Conservation (phyloP, 2,329 filamentous ascomycete genomes). For the Sordariomycetes sp. region DNA sequence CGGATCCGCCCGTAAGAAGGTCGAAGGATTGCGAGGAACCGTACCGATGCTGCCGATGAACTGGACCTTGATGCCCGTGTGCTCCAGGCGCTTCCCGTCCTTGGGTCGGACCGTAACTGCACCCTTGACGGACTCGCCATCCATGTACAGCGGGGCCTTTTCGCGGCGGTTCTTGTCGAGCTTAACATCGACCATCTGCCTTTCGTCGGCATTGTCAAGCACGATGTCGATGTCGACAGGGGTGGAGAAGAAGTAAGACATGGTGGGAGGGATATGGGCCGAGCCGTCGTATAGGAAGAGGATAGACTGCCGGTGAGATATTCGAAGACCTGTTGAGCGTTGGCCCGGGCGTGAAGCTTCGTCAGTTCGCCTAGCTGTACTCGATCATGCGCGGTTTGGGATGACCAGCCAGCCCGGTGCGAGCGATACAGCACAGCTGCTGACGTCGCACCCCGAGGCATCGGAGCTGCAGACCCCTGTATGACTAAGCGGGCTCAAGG, state of each 20-base stretch:
- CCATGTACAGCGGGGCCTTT: constrained; percentile 93
- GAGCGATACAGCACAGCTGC: too few species aligned
- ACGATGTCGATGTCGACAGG: constrained; percentile 98
- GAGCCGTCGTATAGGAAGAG: not conserved
- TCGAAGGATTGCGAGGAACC: constrained; percentile 7
- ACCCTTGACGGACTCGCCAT: constrained; percentile 96
- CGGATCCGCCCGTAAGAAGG: not conserved
- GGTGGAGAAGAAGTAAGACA: constrained; percentile 98
- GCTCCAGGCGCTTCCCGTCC: constrained; percentile 94
- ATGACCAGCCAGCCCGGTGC: not conserved
- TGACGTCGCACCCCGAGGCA: not conserved
- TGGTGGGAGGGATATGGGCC: constrained; percentile 21
- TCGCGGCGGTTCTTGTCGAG: constrained; percentile 96
- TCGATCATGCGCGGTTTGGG: not conserved
- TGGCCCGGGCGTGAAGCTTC: not conserved
- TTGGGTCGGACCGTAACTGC: constrained; percentile 91
- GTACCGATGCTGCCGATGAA: constrained; percentile 96
- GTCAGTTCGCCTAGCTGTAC: not conserved
- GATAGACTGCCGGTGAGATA: not conserved
- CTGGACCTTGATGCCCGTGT: constrained; percentile 98
- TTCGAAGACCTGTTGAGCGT: not conserved
- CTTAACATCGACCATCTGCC: constrained; percentile 93
- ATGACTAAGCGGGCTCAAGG: not conserved
- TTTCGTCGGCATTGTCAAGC: constrained; percentile 87
- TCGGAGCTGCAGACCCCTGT: not conserved